Base-by-base conservation (phyloP, 2,329 filamentous ascomycete genomes). In the Aureobasidium leucospermi region DNA sequence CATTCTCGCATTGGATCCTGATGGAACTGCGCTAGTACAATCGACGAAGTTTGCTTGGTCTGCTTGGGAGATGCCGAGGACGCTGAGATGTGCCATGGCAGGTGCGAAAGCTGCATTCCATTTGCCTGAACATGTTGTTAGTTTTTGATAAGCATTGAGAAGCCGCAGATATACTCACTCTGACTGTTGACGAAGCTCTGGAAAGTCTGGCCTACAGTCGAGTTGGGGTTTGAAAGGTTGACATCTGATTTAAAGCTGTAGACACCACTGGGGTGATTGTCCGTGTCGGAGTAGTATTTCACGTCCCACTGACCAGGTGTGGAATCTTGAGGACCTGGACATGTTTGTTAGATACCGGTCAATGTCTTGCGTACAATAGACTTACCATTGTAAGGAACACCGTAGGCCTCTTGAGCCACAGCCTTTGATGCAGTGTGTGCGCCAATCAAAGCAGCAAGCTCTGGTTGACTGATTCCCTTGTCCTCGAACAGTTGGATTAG, bases 401-500 rank as follows among this genome's bases (percentile, higher is more conserved):
- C 72, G 75, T 66, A 63, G 31, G 51, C 29, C 34, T 58, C 52
- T 32, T 67, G 56, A n/a, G 73, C 69, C 48, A 71, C 73, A 62
- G 83, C 80, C 61, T 72, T 70, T 7, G 77, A 75, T 7, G 75
- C 71, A 3, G 76, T 76, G 67, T 84, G 81, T 0, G 81, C 80
- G 57, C 82, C 81, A 2, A 84, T 65, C 1, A 84, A 75, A 1
- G 81, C 80, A 2, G 79, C 76, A 3, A 84, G 74, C 56, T 81
- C 81, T 31, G 69, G 68, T 1, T 78, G 68, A 8, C 69, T 70
- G 69, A 83, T 78, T 2, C 79, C 79, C 69, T 83, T 82, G 62
- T 74, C 74, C 32, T 65, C 61, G 67, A 82, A 83, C 7, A 80
- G 71, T 3, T 70, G 63, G 58, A 81, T 73, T 42, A 82, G 70